Evolutionary conservation across 2,329 filamentous ascomycete genomes (phyloP), one percentile per base, ranked within the genome.

Genomic region (Thelonectria discophora): DNA sequence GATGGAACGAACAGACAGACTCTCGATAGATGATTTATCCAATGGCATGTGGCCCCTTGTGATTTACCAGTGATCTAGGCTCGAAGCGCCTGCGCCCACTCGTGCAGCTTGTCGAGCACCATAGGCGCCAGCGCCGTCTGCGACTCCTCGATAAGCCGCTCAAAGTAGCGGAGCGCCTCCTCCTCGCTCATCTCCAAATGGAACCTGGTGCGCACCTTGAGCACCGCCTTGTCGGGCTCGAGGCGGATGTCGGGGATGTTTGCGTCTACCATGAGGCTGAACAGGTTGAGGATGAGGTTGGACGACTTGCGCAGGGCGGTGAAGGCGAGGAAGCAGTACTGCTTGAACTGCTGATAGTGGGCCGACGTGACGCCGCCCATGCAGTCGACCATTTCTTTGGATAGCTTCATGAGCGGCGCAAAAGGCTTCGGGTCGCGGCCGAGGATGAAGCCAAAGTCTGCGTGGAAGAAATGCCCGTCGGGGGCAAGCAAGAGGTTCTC

Each of bases 371-470:
- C 85, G 12, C 95, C 95, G 42, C 96, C 96, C 93, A 99, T 97
- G 65, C 94, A 95, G 72, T 99, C 95, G 3, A 98, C 92, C 95
- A 99, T 99, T 74, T 99, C 94, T 70, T 94, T 94, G 73, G 91
- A 94, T 9, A 99, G 87, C 77, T 99, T 99, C 90, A 99, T 97
- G 54, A 94, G 88, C 0, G 95, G 95, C 0, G 95, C 94, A 74
- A 99, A 98, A 0, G 95, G 95, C 74, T 99, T 99, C 0, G 95
- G 95, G 69, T 99, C 95, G 42, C 95, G 91, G 17, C 95, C 95
- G 1, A 99, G 89, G 64, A 99, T 99, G 78, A 97, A 99, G 43
- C 96, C 95, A 72, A 99, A 99, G 76, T 99, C 95, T 30, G 94
- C 94, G 75, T 99, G 95, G 84, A 99, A 97, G 82, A 99, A 99